Evolutionary conservation across 1,139 yeast genomes (phyloP), one percentile per base, ranked within the genome.

Genomic region (Suhomyces terraborum): DNA sequence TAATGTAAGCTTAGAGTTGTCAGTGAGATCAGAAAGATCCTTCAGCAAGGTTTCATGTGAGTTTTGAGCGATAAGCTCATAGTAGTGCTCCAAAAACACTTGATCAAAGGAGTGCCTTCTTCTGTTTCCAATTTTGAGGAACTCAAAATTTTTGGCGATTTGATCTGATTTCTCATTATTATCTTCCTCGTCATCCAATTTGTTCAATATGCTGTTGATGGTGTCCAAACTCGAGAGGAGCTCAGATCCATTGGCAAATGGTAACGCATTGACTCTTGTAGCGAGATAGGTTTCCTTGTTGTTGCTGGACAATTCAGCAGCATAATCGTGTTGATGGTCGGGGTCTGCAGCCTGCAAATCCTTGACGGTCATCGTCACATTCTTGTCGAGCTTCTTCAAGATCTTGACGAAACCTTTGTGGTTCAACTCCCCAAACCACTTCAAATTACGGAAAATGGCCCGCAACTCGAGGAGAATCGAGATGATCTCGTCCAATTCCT

Each of bases 401-500:
- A 93, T 93, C 67, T 93, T 93, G 43, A 82, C 77, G 55, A 89
- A 86, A 0, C 96, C 98, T 47, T 93, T 82, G 59, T 86, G 88
- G 67, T 93, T 93, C 55, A 91, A 77, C 54, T 91, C 98, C 13
- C 95, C 95, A 61, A 80, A 93, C 96, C 98, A 91, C 59, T 84
- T 84, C 58, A 93, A 70, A 62, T 89, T 89, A 44, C 96, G 75
- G 48, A 86, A 79, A 47, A 82, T 79, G n/a, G 84, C 74, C 38
- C 95, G 75, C 42, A 89, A 69, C 58, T 89, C 97, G 26, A 88
- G 70, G 34, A 91, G 67, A 19, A 88, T 84, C 20, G 82, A 81
- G 38, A 86, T 73, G 34, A 89, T 72, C 57, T 93, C 98, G 45
- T 86, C 91, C 29, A 84, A 64, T 52, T 88, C 96, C 43, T 86